Percentiles rank a stretch among this genome's conserved stretches.
Evolutionary conservation across 2,329 filamentous ascomycete species (phyloP).

Genomic region (Fusarium siculi): DNA sequence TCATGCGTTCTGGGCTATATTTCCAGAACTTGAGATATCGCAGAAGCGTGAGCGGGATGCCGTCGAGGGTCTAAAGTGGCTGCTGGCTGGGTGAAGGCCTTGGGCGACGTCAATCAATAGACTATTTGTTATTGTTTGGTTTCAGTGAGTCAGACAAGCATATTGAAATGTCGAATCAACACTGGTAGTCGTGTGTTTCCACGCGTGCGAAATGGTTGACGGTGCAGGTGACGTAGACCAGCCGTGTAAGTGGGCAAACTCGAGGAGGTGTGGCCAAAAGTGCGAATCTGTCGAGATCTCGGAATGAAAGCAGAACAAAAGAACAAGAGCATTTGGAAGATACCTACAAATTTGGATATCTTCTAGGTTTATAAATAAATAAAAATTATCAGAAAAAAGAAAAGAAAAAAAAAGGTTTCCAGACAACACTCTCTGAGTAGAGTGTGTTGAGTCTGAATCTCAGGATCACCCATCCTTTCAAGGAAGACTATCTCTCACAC

Average conservation of each 20-base stretch:
- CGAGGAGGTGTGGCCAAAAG: not conserved
- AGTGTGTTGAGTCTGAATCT: not conserved
- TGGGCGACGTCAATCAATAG: not conserved
- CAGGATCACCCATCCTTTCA: not conserved
- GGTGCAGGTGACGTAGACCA: slow-evolving; percentile 30
- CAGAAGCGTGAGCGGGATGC: slow-evolving; percentile 39
- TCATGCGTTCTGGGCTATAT: slow-evolving; percentile 46
- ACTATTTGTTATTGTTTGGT: not conserved
- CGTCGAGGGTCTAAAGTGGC: slow-evolving; percentile 40
- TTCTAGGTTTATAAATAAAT: not conserved
- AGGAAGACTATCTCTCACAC: not conserved
- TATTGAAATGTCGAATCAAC: not conserved
- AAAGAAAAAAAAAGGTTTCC: not conserved
- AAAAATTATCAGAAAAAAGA: not conserved
- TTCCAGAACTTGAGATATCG: slow-evolving; percentile 33
- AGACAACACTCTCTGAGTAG: not conserved
- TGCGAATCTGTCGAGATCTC: not conserved
- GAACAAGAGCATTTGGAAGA: no score
- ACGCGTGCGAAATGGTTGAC: not conserved
- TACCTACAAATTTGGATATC: not conserved
- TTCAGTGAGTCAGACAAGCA: not conserved
- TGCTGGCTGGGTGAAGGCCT: slow-evolving; percentile 13
- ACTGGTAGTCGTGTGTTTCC: not conserved
- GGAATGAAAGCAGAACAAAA: not conserved
- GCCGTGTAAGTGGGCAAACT: slow-evolving; percentile 27